phyloP scores from a whole-genome alignment of 257 asterid species.

The Jaltomata sinuosa region DNA sequence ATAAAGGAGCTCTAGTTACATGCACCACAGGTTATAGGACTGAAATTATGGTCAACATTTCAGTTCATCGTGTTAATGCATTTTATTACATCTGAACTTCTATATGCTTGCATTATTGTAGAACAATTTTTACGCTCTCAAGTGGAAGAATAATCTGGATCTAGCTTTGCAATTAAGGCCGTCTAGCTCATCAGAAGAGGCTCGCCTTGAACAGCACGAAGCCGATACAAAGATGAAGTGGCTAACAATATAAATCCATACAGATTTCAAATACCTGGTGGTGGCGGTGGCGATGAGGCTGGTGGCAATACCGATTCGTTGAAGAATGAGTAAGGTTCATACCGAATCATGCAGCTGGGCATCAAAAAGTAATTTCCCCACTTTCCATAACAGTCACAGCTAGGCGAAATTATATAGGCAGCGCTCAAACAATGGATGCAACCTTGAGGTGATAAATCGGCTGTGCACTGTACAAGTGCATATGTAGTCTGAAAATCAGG shows the following conservation, averaged over 20 bases:
- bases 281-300: background rate
- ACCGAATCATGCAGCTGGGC: background rate
- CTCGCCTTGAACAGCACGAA: too few species aligned
- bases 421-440: background rate
- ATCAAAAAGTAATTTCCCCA: background rate
- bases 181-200: too few species aligned
- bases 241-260: background rate
- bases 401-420: background rate
- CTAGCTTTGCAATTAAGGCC: too few species aligned
- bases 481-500: background rate
- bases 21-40: too few species aligned
- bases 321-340: background rate
- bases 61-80: too few species aligned
- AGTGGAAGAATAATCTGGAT: too few species aligned
- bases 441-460: slow-evolving; percentile 4
- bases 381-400: background rate
- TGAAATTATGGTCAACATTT: too few species aligned
- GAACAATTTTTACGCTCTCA: too few species aligned
- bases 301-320: background rate
- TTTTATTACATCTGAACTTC: too few species aligned
- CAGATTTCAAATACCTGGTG: background rate
- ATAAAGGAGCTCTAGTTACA: too few species aligned
- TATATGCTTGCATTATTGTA: too few species aligned
- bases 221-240: too few species aligned
- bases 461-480: slow-evolving; percentile 15